These are phyloP conservation scores for Brachypodium distachyon DNA, from an alignment of 202 grass and related monocot species.

Conservation along the genomic window DNA sequence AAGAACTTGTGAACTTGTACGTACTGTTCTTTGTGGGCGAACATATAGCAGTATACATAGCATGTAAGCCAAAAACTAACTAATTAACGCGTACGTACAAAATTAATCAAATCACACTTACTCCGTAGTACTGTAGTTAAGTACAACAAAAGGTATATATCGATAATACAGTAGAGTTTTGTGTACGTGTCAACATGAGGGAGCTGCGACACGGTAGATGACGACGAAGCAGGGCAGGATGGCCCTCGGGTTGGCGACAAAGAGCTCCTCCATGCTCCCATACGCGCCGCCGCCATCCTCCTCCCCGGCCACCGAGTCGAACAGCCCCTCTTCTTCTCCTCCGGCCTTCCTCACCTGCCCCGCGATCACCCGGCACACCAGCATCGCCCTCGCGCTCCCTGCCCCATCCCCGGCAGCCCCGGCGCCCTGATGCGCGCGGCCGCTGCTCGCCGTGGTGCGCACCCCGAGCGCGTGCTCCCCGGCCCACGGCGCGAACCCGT, in stretches of 20 bases:
- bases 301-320: conserved; percentile 70
- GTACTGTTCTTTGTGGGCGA: no score
- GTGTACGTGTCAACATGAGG: conserved; percentile 1
- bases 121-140: no score
- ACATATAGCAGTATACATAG: no score
- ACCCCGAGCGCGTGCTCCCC: conserved; percentile 46
- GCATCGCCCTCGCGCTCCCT: conserved; percentile 38
- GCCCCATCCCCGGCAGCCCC: not conserved
- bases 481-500: conserved; percentile 45
- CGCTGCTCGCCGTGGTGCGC: conserved; percentile 80
- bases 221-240: conserved; percentile 97
- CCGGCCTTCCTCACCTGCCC: conserved; percentile 28
- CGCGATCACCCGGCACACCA: conserved; percentile 94
- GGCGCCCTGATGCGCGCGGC: conserved; percentile 63
- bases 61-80: no score
- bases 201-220: conserved; percentile 63
- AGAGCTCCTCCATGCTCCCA: conserved; percentile 84
- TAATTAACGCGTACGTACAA: no score
- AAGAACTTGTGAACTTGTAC: no score
- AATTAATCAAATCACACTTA: no score
- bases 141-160: not conserved
- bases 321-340: conserved; percentile 2
- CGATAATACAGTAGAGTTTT: not conserved
- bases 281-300: conserved; percentile 27
- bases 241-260: conserved; percentile 81